Evolutionary conservation across 495 filamentous ascomycete species (phyloP).

Genomic region (Neurospora cerealis): DNA sequence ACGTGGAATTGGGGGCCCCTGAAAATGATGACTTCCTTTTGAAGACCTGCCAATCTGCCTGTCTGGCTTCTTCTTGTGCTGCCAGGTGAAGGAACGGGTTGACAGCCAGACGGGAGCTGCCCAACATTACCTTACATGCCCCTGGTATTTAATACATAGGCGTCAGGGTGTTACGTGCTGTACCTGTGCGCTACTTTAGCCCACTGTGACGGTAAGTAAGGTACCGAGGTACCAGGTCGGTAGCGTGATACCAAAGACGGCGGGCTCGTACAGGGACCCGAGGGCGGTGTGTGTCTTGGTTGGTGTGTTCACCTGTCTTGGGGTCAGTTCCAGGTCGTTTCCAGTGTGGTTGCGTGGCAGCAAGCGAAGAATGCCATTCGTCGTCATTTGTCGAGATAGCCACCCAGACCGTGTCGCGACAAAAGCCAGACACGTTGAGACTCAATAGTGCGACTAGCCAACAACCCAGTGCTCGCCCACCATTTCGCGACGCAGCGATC

Average conservation of each 20-base stretch:
- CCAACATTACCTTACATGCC: not conserved
- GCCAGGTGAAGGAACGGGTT: not conserved
- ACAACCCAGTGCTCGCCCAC: constrained; percentile 15
- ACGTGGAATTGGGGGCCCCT: not conserved
- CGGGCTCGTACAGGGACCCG: not conserved
- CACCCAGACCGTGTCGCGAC: constrained; percentile 10
- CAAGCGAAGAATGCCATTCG: constrained; percentile 16
- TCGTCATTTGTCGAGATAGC: constrained; percentile 11
- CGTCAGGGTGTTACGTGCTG: not conserved
- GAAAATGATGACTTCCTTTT: not conserved
- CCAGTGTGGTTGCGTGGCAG: constrained; percentile 12
- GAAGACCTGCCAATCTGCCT: not conserved
- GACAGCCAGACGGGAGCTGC: not conserved
- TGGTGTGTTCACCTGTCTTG: not conserved
- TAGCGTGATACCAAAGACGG: not conserved
- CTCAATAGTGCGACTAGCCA: not conserved
- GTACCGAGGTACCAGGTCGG: not conserved
- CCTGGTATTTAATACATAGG: not conserved
- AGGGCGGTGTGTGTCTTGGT: not conserved
- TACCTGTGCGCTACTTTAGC: not conserved
- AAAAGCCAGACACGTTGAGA: constrained; percentile 3
- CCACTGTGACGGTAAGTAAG: not conserved
- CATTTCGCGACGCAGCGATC: constrained; percentile 10
- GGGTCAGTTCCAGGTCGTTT: not conserved
- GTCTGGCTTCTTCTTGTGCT: not conserved